Percentiles rank a stretch among this genome's conserved stretches.
These are phyloP conservation scores for Saksenaea vasiformis DNA, from an alignment of 371 early-diverging fungal species.

Conservation along the genomic window DNA sequence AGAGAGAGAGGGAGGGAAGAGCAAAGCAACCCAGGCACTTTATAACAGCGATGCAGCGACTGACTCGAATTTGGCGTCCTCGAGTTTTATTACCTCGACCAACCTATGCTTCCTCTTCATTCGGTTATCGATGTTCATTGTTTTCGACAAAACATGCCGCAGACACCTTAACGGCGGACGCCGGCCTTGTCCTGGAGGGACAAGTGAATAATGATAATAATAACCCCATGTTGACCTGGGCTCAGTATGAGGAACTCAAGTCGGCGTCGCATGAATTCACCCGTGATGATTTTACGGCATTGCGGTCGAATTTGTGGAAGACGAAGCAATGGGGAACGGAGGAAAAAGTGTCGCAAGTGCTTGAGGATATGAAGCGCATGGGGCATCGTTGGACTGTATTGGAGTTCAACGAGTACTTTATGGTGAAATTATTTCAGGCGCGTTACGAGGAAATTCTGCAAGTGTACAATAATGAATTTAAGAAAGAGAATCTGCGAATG, in stretches of 20 bases:
- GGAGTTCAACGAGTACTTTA: constrained; percentile 50
- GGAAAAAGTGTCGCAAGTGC: constrained; percentile 31
- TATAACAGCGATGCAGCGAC: not conserved
- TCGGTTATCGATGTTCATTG: not conserved
- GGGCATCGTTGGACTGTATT: constrained; percentile 33
- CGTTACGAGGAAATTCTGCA: constrained; percentile 37
- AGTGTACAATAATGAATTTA: constrained; percentile 20
- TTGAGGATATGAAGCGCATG: constrained; percentile 37
- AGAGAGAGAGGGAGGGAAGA: not conserved
- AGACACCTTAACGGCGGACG: not conserved
- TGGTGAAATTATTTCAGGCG: constrained; percentile 38
- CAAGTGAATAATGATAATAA: not conserved
- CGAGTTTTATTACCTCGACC: not conserved
- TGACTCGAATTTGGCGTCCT: not conserved
- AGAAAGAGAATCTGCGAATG: constrained; percentile 9
- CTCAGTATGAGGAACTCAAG: not conserved
- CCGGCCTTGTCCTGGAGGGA: not conserved
- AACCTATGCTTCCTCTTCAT: not conserved
- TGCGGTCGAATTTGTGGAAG: constrained; percentile 36
- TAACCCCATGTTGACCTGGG: not conserved
- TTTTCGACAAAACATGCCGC: not conserved
- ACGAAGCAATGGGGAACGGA: constrained; percentile 37
- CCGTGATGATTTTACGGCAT: constrained; percentile 31
- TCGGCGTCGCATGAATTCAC: not conserved
- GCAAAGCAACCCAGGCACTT: not conserved